Evolutionary conservation across 1,284 basidiomycete species (phyloP).

Genomic region (Malassezia furfur): DNA sequence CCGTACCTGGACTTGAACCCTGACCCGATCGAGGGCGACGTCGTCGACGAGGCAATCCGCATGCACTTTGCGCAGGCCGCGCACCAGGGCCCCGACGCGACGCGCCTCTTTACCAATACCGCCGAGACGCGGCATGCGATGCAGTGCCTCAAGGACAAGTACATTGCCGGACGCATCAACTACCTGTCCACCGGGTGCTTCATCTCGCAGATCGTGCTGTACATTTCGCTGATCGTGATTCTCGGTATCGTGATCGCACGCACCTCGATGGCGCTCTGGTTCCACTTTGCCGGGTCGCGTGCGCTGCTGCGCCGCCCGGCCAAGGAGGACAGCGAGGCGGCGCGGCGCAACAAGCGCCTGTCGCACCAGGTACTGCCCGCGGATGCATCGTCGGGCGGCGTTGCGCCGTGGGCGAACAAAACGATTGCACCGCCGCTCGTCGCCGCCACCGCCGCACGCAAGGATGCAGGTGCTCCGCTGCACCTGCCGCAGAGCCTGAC

Average conservation of each 20-base stretch:
- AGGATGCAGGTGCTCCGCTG: not conserved
- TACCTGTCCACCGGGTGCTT: conserved; percentile 94
- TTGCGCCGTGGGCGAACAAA: conserved; percentile 68
- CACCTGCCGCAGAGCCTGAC: conserved; percentile 24
- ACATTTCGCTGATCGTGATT: conserved; percentile 81
- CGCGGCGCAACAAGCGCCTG: conserved; percentile 53
- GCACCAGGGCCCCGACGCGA: conserved; percentile 70
- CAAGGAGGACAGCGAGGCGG: conserved; percentile 12
- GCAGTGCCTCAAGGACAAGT: conserved; percentile 37
- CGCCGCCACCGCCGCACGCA: conserved; percentile 51
- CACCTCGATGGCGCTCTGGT: conserved; percentile 90
- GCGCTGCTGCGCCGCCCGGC: conserved; percentile 54
- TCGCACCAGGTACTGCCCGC: conserved; percentile 90
- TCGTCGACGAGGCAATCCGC: conserved; percentile 74
- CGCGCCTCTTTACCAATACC: conserved; percentile 49
- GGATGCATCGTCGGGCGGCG: conserved; percentile 80
- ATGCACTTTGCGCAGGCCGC: conserved; percentile 55
- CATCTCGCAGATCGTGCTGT: conserved; percentile 78
- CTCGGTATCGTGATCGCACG: conserved; percentile 79
- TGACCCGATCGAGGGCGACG: conserved; percentile 61
- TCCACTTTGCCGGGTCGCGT: conserved; percentile 83
- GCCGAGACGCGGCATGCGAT: conserved; percentile 26
- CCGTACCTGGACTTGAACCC: conserved; percentile 68
- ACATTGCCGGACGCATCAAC: conserved; percentile 78
- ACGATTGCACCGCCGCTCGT: conserved; percentile 74